Base-by-base conservation (phyloP, 176 grass and related monocot species). In the Hsuehochloa calcarea region DNA sequence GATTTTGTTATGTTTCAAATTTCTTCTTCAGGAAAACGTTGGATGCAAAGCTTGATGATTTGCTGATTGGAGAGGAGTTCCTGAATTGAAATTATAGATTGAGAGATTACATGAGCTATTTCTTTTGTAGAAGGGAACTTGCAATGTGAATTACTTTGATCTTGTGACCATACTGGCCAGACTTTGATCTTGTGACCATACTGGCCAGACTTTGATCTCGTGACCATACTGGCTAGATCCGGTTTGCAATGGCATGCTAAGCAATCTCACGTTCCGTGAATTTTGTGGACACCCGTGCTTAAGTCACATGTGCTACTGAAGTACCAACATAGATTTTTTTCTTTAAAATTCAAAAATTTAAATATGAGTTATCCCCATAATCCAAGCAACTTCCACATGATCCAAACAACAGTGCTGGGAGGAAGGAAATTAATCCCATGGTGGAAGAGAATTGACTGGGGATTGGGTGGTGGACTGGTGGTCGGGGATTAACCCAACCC, bases 101-200 rank as follows among this genome's bases (percentile, higher is more conserved):
- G 56, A 54, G 68, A 81, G 39, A 40, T 68, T 81, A 81, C 82
- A 56, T 29, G 70, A 45, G 23, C 47, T 2, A 34, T 34, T 17
- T 80, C 66, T 70, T 77, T 45, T 85, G 39, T 8, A 68, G 1
- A 40, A 66, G 75, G 74, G 60, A 47, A 45, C 13, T 73, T 84
- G 75, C 66, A 80, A 80, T 85, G 31, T 14, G 8, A 12, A 70
- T 41, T 27, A 17, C 14, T 56, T 44, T 16, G 29, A n/a, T 64
- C 40, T 17, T 0, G 5, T 80, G 45, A 64, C n/a, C 16, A 67
- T 85, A 29, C 39, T 89, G 60, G 47, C 65, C 65, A 34, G 12
- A 68, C 31, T 34, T 34, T 34, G 31, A 34, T 34, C 31, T 34
- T 34, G 31, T 40, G 39, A 40, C 39, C 0, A 40, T n/a, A n/a